These are phyloP conservation scores for Sesbania bispinosa DNA, from an alignment of 306 rosid species.

Conservation along the genomic window DNA sequence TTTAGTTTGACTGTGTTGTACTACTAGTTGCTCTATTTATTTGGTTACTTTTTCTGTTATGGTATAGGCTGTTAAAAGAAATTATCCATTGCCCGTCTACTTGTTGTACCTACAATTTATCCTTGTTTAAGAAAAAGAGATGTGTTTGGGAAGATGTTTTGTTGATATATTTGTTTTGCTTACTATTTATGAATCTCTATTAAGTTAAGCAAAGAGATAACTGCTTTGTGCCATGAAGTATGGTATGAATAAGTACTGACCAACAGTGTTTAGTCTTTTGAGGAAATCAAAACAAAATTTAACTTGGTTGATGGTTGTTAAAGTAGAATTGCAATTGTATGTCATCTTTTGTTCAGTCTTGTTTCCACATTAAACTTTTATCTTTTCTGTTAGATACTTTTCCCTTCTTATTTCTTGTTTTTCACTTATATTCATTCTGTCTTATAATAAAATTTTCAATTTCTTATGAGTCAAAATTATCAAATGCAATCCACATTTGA, in stretches of 20 bases:
- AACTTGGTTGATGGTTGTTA: not conserved
- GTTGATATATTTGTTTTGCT: not conserved
- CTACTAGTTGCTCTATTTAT: no score
- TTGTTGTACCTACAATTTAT: not conserved
- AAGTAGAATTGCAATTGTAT: not conserved
- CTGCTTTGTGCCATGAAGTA: not conserved
- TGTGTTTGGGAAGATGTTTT: not conserved
- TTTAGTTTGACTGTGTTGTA: not conserved
- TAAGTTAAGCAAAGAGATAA: not conserved
- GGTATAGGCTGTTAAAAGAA: not conserved
- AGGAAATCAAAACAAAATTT: not conserved
- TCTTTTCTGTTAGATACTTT: not conserved
- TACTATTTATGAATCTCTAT: not conserved
- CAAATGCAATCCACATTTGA: slow-evolving; percentile 13
- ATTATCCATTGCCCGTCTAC: not conserved
- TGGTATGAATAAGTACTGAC: not conserved
- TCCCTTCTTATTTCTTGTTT: slow-evolving; percentile 11
- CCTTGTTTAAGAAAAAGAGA: not conserved
- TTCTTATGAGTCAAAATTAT: slow-evolving; percentile 22
- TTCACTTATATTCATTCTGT: not conserved
- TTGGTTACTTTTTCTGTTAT: slow-evolving; percentile 5
- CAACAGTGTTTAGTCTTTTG: not conserved
- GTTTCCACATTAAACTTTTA: not conserved
- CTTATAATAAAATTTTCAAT: not conserved
- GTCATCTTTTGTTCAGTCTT: not conserved